Evolutionary conservation across 768 basidiomycete species (phyloP), one percentile per base, ranked within the genome.

Genomic region (Aureoboletus auriporus): DNA sequence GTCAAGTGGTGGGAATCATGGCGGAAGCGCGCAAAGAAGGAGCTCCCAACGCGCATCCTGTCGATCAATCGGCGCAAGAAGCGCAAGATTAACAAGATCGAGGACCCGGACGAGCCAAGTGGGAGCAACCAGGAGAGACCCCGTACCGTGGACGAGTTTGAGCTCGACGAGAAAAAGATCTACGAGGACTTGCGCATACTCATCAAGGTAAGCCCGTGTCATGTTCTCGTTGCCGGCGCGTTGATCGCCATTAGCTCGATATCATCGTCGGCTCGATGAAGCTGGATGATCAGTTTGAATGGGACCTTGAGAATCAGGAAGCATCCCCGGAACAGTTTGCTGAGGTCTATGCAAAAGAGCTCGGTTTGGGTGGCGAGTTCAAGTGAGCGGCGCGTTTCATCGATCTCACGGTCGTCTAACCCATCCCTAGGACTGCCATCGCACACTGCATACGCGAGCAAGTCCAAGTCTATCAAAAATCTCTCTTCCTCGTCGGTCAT

Each of bases 391-490:
- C 28, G 13, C 29, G 3, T 39, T 17, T 8, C 8, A 26, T 41
- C 17, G 27, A 33, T 38, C 42, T 12, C 8, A 9, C 37, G 34
- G n/a, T 23, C 36, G n/a, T 31, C 47, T 64, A 20, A 68, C 46
- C 8, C 27, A 3, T 43, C 27, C 46, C n/a, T 56, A 95, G 93
- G 63, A 97, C 94, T 12, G 93, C 93, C 20, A 90, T 99, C 51
- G 85, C 93, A 0, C 95, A 98, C 65, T 86, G 86, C 17, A 98
- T 98, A 57, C 83, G 95, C 28, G 96, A 99, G 65, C 96, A 99
- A 71, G 80, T 93, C 7, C 86, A 93, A 51, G 80, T 85, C 2
- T 93, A 93, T 71, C 86, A 91, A 66, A 92, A 93, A 63, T 94
- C 90, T 0, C 78, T 97, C 14, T 89, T 90, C 76, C 78, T 95